Conservation (phyloP, 73 alveolate species). For the Paramecium bursaria region DNA sequence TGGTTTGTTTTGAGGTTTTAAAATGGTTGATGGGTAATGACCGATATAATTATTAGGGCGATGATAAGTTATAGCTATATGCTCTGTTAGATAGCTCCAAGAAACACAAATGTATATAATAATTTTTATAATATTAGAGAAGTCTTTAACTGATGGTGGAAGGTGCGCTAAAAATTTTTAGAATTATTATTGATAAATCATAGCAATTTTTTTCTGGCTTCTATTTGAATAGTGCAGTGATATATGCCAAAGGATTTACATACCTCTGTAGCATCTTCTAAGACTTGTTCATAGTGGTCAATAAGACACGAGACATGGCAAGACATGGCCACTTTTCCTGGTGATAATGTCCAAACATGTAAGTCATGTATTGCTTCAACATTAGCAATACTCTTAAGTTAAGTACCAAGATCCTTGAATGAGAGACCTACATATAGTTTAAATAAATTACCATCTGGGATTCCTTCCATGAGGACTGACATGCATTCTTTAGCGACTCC, state of each 20-base stretch:
- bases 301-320: conserved; percentile 75
- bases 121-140: no score
- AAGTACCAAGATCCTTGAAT: conserved; percentile 44
- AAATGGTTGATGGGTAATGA: no score
- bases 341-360: conserved; percentile 93
- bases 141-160: no score
- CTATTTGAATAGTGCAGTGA: conserved; percentile 68
- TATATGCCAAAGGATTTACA: conserved; percentile 74
- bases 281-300: conserved; percentile 68
- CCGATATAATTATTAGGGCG: no score
- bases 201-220: no score
- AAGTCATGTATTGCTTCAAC: conserved; percentile 91
- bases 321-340: conserved; percentile 84
- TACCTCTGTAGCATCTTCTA: conserved; percentile 82
- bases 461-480: conserved; percentile 91
- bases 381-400: conserved; percentile 63
- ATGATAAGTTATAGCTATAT: no score
- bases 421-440: conserved; percentile 20
- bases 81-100: no score
- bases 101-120: no score
- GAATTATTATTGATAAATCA: no score
- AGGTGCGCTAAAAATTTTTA: no score
- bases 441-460: conserved; percentile 76
- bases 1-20: no score
- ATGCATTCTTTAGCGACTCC: conserved; percentile 91